Conservation (phyloP, 179 eudicot genomes). For the Vitellaria paradoxa region DNA sequence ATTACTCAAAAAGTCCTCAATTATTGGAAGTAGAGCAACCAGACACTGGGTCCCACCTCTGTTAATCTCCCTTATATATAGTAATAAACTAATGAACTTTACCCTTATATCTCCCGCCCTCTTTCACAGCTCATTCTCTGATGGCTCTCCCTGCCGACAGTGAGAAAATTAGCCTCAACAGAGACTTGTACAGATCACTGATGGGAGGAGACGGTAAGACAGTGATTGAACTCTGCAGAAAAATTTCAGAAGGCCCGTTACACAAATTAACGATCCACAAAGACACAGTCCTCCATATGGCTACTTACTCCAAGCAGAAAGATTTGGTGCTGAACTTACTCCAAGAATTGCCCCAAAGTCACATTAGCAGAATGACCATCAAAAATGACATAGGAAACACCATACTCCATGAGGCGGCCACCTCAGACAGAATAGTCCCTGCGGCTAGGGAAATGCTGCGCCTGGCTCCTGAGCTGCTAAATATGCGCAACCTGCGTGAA, state of each 20-base stretch:
- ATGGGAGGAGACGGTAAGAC: neutral
- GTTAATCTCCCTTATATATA: too few species aligned
- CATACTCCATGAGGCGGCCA: slow-evolving; percentile 18
- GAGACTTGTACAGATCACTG: neutral
- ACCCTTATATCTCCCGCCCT: neutral
- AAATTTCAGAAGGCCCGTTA: neutral
- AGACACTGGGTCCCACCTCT: too few species aligned
- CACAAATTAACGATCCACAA: slow-evolving; percentile 3
- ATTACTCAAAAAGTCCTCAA: too few species aligned
- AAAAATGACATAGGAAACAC: slow-evolving; percentile 10
- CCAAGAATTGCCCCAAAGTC: neutral
- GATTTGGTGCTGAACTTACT: neutral
- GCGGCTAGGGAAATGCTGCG: neutral
- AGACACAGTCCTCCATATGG: slow-evolving; percentile 16
- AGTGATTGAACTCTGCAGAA: neutral
- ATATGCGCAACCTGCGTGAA: neutral
- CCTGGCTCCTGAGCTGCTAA: neutral
- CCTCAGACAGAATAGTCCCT: neutral
- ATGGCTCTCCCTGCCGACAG: neutral
- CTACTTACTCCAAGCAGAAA: neutral
- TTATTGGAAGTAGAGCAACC: too few species aligned
- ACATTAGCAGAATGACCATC: neutral
- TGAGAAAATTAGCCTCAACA: neutral
- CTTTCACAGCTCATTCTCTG: neutral
- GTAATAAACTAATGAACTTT: too few species aligned